These are phyloP conservation scores for Acanthochlamys bracteata DNA, from an alignment of 106 monocot species.

Conservation along the genomic window DNA sequence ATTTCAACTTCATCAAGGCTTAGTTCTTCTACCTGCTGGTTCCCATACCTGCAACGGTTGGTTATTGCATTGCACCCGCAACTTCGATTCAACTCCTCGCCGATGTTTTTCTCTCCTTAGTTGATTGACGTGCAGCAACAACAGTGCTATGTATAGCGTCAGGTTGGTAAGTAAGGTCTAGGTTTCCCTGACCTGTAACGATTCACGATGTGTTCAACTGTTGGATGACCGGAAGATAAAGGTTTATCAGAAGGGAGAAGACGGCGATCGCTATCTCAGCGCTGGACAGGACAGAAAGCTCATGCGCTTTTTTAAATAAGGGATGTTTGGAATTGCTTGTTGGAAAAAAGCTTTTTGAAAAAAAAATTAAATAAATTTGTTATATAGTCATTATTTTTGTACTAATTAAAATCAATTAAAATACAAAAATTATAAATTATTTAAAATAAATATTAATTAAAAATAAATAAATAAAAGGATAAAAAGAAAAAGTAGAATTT, in stretches of 20 bases:
- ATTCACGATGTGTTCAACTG: background rate
- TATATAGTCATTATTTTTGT: no score
- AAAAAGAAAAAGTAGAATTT: no score
- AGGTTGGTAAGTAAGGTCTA: background rate
- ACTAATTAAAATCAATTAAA: no score
- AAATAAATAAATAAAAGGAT: no score
- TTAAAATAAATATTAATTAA: no score
- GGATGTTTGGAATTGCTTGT: no score
- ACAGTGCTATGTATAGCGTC: background rate
- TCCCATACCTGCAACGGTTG: background rate
- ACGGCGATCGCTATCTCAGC: background rate
- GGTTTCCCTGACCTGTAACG: background rate
- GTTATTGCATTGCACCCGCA: background rate
- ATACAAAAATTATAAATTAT: no score
- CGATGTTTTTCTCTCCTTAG: background rate
- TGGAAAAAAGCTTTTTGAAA: no score
- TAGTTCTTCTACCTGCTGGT: background rate
- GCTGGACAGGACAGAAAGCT: background rate
- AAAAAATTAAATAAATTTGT: no score
- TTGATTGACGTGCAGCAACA: background rate
- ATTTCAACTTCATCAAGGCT: no score
- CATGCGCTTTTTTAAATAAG: background rate
- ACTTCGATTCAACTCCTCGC: background rate
- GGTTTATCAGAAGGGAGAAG: slow-evolving; percentile 1
- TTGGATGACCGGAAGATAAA: background rate